Base-by-base conservation (phyloP, 2,329 filamentous ascomycete genomes). In the Colletotrichum sp. region DNA sequence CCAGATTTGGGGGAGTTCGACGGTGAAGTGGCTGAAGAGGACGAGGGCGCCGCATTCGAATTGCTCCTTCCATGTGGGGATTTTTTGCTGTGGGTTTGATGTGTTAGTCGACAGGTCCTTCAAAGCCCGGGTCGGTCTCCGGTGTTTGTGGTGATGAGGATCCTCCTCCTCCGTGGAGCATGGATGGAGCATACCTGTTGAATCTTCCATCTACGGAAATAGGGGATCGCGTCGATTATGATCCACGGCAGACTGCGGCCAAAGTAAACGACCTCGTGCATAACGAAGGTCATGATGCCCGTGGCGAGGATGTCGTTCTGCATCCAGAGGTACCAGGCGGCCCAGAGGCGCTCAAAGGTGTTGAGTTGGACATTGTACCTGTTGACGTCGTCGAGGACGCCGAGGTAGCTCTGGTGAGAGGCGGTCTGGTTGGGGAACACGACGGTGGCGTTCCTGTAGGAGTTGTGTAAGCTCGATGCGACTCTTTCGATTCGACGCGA, bases 1-100 rank as follows among this genome's bases (percentile, higher is more conserved):
- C 96, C 96, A 99, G 85, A 99, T 99, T 87, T 99, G 97, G 77
- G 97, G 97, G 49, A 99, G 92, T 87, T 99, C 97, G 85, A 98
- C 97, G 80, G 97, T 99, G 87, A 99, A 98, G 86, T 99, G 97
- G 84, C 93, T 96, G 82, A 99, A 89, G 79, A 99, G 93, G 78
- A 99, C 97, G 79, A 98, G 93, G 85, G 92, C 93, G 76, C 96
- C 96, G 88, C 97, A 99, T 82, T 96, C 92, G 92, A 95, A 98
- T 87, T 99, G 97, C 85, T 99, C 97, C 83, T 92, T 94, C 71
- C 93, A 89, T 16, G 96, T 98, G 8, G 97, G 97, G 52, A 98
- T 92, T 90, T 99, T 99, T 87, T 91, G 88, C 83, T 88, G 75
- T 36, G 12, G 4, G 27, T 32, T 72, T 27, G 57, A 22, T 36